phyloP scores from a whole-genome alignment of 345 rosid species.

The Noccaea caerulescens region DNA sequence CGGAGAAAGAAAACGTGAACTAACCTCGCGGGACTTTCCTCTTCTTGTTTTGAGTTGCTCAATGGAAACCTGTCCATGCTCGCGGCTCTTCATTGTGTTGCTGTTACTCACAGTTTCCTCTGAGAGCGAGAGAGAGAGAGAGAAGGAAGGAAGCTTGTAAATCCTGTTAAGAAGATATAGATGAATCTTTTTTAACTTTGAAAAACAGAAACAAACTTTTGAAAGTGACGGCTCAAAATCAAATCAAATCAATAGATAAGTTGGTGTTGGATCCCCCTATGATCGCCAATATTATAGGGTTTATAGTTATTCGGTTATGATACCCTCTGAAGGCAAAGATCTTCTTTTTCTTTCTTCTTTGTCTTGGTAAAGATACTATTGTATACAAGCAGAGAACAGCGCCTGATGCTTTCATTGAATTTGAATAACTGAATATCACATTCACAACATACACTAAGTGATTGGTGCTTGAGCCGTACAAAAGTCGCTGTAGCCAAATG shows the following conservation, averaged over 20 bases:
- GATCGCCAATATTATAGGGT: conserved; percentile 57
- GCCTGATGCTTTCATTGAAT: conserved; percentile 30
- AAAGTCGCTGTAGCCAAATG: conserved; percentile 38
- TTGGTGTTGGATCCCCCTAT: conserved; percentile 18
- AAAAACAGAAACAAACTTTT: conserved; percentile 51
- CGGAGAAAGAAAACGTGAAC: conserved; percentile 70
- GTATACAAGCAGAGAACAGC: conserved; percentile 17
- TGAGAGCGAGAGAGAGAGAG: neutral
- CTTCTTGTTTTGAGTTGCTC: conserved; percentile 47
- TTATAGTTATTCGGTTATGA: conserved; percentile 21
- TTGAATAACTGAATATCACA: conserved; percentile 37
- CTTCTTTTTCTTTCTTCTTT: neutral
- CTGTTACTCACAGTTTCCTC: conserved; percentile 9
- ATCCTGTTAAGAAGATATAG: conserved; percentile 12
- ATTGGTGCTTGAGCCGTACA: conserved; percentile 53
- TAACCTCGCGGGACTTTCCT: conserved; percentile 59
- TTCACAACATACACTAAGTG: conserved; percentile 51
- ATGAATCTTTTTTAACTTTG: conserved; percentile 23
- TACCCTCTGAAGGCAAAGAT: conserved; percentile 16
- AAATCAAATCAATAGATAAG: conserved; percentile 22
- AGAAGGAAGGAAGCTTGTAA: conserved; percentile 12
- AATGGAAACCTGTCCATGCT: conserved; percentile 29
- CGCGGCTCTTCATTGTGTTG: conserved; percentile 53
- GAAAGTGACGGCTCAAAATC: conserved; percentile 54
- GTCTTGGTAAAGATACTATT: neutral